Conservation (phyloP, 768 basidiomycete species). For the Xanthoconium purpureum region DNA sequence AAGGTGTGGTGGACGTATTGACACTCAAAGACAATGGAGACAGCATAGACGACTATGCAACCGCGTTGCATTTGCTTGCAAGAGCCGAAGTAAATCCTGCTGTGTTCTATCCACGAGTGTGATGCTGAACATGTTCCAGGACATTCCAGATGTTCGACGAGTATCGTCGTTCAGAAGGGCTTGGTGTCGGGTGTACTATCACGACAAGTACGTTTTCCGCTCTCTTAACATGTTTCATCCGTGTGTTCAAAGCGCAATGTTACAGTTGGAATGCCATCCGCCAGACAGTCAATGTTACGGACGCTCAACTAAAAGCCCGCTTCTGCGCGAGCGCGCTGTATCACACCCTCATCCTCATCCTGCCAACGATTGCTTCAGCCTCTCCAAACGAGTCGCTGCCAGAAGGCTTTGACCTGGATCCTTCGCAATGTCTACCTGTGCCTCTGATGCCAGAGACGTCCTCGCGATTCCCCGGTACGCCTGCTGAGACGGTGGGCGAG, state of each 20-base stretch:
- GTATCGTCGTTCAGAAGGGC: slow-evolving; percentile 67
- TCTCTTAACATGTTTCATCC: not conserved
- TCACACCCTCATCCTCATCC: slow-evolving; percentile 51
- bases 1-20: slow-evolving; percentile 80
- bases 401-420: slow-evolving; percentile 51
- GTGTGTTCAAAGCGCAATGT: not conserved
- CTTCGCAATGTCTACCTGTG: slow-evolving; percentile 54
- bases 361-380: slow-evolving; percentile 32
- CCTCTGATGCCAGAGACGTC: slow-evolving; percentile 59
- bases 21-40: slow-evolving; percentile 78
- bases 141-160: slow-evolving; percentile 67
- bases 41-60: slow-evolving; percentile 61
- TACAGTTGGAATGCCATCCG: slow-evolving; percentile 75
- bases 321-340: slow-evolving; percentile 75
- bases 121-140: slow-evolving; percentile 37
- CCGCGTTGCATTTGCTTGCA: slow-evolving; percentile 64
- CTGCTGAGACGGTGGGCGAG: slow-evolving; percentile 59
- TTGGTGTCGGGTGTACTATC: slow-evolving; percentile 86
- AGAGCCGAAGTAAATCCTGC: slow-evolving; percentile 45
- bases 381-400: slow-evolving; percentile 35
- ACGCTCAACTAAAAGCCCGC: slow-evolving; percentile 70
- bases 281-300: slow-evolving; percentile 71
- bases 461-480: slow-evolving; percentile 73
- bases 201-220: slow-evolving; percentile 70
- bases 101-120: not conserved